These are phyloP conservation scores for Saprolegnia diclina DNA, from an alignment of 352 stramenopile genomes.

Conservation along the genomic window DNA sequence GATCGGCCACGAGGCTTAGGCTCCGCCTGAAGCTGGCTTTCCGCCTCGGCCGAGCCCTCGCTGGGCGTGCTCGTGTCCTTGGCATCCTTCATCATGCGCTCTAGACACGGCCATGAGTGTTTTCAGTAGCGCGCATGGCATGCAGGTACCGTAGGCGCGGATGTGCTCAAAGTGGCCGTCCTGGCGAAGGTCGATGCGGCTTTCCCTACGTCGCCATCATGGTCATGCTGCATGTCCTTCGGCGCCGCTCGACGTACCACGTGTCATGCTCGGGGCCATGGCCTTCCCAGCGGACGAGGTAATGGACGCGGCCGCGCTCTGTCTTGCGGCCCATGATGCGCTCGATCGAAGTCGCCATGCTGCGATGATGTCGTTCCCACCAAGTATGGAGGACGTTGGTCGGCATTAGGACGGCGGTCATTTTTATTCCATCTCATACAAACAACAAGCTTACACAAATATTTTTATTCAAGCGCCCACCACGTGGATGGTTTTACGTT, in stretches of 20 bases:
- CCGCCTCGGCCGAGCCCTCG: not conserved
- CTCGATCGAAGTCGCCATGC: conserved; percentile 54
- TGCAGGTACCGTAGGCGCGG: conserved; percentile 56
- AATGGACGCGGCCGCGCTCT: conserved; percentile 74
- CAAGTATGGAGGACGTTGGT: not conserved
- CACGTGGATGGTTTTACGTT: not conserved
- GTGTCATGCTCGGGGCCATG: conserved; percentile 81
- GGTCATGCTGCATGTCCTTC: conserved; percentile 32
- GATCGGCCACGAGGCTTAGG: not conserved
- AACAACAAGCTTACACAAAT: not conserved
- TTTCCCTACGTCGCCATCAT: conserved; percentile 49
- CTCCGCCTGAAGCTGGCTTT: not conserved
- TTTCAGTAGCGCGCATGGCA: conserved; percentile 28
- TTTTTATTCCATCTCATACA: no score
- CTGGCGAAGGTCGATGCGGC: conserved; percentile 67
- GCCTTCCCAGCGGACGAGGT: conserved; percentile 72
- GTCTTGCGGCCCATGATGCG: conserved; percentile 61
- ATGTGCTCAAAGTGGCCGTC: conserved; percentile 71
- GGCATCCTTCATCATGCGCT: not conserved
- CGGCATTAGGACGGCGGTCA: no score
- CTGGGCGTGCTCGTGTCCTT: not conserved
- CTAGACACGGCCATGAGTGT: not conserved
- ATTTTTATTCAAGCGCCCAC: not conserved
- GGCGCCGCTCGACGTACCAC: conserved; percentile 42
- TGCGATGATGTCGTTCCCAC: not conserved